Conservation (phyloP, 179 eudicot genomes). For the Drosera spatulata region DNA sequence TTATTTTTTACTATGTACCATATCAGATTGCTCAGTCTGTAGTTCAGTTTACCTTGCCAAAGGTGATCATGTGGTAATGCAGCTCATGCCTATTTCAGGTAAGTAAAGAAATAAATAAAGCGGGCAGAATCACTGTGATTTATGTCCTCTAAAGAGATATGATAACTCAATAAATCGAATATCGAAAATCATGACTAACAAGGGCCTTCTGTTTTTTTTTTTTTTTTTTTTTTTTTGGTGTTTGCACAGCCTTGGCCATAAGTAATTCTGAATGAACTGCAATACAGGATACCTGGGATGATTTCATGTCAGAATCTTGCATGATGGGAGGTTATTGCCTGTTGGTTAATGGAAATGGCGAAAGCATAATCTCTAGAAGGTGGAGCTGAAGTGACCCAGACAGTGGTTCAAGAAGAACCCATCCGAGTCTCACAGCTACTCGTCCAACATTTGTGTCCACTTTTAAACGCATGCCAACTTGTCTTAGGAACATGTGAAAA, state of each 20-base stretch:
- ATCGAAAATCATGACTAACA: no score
- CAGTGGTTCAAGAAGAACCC: constrained; percentile 96
- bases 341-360: background rate
- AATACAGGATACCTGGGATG: constrained; percentile 40
- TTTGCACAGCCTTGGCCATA: constrained; percentile 93
- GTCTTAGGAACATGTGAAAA: constrained; percentile 1
- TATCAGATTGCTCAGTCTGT: background rate
- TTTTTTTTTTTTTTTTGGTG: constrained; percentile 83
- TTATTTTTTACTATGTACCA: no score
- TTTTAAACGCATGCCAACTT: constrained; percentile 22
- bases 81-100: constrained; percentile 69
- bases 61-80: constrained; percentile 95
- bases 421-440: constrained; percentile 86
- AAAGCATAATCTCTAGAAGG: constrained; percentile 43
- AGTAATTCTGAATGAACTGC: constrained; percentile 71
- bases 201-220: no score
- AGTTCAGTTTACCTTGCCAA: constrained; percentile 69
- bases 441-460: constrained; percentile 95
- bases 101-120: constrained; percentile 11
- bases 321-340: background rate
- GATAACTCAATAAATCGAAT: no score
- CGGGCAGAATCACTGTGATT: no score
- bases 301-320: constrained; percentile 6
- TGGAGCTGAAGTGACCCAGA: constrained; percentile 89
- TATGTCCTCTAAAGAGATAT: no score